Percentiles rank a stretch among this genome's conserved stretches.
Evolutionary conservation across 257 asterid genomes (phyloP).

Genomic region (Anisodus acutangulus): DNA sequence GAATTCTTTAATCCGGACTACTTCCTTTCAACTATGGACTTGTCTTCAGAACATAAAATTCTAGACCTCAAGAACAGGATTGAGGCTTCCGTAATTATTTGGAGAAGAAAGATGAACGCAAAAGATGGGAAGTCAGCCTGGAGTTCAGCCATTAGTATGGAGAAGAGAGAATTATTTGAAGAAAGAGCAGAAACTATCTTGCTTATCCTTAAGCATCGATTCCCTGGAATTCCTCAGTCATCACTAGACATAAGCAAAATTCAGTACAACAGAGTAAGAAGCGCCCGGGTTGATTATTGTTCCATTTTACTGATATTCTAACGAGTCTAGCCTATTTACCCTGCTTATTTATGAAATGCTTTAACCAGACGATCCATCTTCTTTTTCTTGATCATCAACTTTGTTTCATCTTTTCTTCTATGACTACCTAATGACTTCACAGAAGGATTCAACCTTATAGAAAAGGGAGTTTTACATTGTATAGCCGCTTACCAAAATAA

Average conservation of each 20-base stretch:
- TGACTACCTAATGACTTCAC: neutral
- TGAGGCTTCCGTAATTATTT: constrained; percentile 82
- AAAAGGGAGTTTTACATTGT: neutral
- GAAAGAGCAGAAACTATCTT: constrained; percentile 79
- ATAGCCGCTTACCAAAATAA: too few species aligned
- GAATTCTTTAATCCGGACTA: constrained; percentile 72
- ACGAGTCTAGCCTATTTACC: neutral
- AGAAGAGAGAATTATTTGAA: constrained; percentile 79
- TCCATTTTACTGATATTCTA: neutral
- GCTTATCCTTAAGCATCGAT: constrained; percentile 66
- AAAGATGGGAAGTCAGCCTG: constrained; percentile 80
- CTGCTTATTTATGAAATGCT: neutral
- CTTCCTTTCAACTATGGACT: constrained; percentile 63
- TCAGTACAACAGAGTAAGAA: constrained; percentile 68
- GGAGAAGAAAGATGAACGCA: constrained; percentile 83
- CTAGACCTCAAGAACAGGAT: constrained; percentile 84
- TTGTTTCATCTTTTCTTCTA: neutral
- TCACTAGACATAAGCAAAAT: constrained; percentile 83
- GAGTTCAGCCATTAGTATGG: constrained; percentile 82
- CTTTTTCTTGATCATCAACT: neutral
- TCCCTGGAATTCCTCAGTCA: constrained; percentile 84
- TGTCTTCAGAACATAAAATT: constrained; percentile 79
- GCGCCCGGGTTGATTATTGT: neutral
- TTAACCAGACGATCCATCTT: neutral
- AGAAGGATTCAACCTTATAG: neutral